Evolutionary conservation across 139 green algal genomes (phyloP), one percentile per base, ranked within the genome.

Genomic region (Eudorina sp.): DNA sequence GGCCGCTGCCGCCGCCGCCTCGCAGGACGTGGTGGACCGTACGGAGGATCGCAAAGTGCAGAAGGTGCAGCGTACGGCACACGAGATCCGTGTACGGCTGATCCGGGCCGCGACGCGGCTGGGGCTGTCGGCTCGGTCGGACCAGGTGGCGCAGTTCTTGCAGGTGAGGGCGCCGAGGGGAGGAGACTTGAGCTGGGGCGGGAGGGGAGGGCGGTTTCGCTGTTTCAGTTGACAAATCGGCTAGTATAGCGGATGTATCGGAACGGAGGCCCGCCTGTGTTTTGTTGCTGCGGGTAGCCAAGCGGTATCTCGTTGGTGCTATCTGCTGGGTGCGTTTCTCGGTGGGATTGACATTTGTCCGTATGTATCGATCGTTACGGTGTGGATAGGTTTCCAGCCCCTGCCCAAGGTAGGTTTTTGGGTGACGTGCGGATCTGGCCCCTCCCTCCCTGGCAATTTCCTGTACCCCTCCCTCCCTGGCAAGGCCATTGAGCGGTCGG

Each of bases 51-150:
- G 68, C 6, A 40, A 79, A 34, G 89, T 89, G 51, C 88, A 92
- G 85, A 72, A 64, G 11, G 55, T 91, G 51, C 89, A 92, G 41
- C 66, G 72, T 55, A 19, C 84, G n/a, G 64, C 92, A 1, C 91
- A 94, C 72, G 90, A 93, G 36, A 48, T 91, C 53, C 85, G 92
- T 1, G 91, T 95, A 43, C 68, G 45, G 3, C 78, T 94, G 21
- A 84, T 95, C 34, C 85, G 93, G 2, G 91, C 90, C 0, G 91
- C 90, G 0, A 76, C 73, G 13, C 82, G 93, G 3, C 69, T 95
- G 79, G 93, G 93, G 13, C 69, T 93, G 34, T 74, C 58, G 11
- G 46, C 82, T 0, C 41, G 64, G 29, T 72, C 51, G 8, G 64
- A 87, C 14, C 76, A 86, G 77, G 86, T 90, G 48, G 55, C 48